Conservation (phyloP, 2,329 filamentous ascomycete species). For the Fusarium oxysporum region DNA sequence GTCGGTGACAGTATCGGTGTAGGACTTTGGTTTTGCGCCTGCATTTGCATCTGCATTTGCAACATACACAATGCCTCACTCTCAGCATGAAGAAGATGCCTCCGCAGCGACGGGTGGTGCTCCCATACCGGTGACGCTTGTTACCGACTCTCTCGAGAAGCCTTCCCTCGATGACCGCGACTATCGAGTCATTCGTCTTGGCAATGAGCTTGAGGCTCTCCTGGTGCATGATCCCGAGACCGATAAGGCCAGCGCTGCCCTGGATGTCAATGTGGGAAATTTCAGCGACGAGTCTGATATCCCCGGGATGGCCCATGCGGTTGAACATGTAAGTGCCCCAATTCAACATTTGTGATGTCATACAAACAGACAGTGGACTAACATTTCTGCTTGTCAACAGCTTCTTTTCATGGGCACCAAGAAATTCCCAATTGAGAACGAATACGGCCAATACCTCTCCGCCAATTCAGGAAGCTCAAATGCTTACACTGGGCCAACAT, state of each 20-base stretch:
- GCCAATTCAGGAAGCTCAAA: constrained; percentile 93
- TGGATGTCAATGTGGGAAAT: constrained; percentile 96
- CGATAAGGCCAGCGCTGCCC: constrained; percentile 94
- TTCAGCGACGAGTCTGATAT: constrained; percentile 93
- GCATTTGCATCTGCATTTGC: constrained; percentile 4
- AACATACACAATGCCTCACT: constrained; percentile 47
- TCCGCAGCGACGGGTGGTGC: constrained; percentile 43
- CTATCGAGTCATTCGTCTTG: constrained; percentile 87
- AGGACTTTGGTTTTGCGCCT: constrained; percentile 22
- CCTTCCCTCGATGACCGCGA: constrained; percentile 86
- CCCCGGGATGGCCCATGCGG: constrained; percentile 94
- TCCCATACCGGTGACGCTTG: constrained; percentile 48
- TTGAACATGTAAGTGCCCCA: constrained; percentile 77
- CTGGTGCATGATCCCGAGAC: constrained; percentile 94
- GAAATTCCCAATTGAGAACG: constrained; percentile 97
- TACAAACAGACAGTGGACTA: constrained; percentile 12
- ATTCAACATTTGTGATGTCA: neutral
- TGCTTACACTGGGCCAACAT: constrained; percentile 91
- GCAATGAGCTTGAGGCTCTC: constrained; percentile 89
- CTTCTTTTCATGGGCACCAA: constrained; percentile 98
- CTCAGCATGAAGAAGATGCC: constrained; percentile 42
- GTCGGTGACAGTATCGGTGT: constrained; percentile 14
- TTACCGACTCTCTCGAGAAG: constrained; percentile 82
- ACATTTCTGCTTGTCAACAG: constrained; percentile 49
- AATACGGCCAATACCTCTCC: constrained; percentile 92